These are phyloP conservation scores for Agaricus bisporus DNA, from an alignment of 768 basidiomycete species.

Conservation along the genomic window DNA sequence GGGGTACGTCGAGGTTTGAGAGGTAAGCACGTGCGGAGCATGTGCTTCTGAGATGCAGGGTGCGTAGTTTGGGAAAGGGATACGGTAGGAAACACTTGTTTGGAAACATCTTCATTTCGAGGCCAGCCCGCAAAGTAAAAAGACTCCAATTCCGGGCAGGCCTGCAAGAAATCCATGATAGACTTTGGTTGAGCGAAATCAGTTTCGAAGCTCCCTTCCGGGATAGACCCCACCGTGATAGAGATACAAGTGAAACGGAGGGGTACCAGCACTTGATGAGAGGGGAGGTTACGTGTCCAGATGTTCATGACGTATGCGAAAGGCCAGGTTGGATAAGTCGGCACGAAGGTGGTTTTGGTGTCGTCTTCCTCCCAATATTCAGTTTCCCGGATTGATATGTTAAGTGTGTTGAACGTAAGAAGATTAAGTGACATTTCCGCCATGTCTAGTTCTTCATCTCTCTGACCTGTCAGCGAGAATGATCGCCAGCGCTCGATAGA, in stretches of 20 bases:
- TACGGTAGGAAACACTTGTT: conserved; percentile 32
- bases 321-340: conserved; percentile 23
- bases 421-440: conserved; percentile 20
- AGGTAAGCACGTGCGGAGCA: conserved; percentile 62
- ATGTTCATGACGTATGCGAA: conserved; percentile 39
- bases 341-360: conserved; percentile 26
- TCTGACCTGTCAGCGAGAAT: conserved; percentile 38
- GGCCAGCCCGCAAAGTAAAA: conserved; percentile 53
- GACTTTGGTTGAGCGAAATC: conserved; percentile 38
- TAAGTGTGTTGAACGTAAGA: conserved; percentile 28
- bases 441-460: conserved; percentile 27
- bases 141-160: conserved; percentile 55
- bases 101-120: conserved; percentile 26
- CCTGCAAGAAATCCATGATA: conserved; percentile 54
- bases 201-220: conserved; percentile 35
- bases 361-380: conserved; percentile 26
- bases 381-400: conserved; percentile 27
- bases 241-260: conserved; percentile 52
- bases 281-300: conserved; percentile 44
- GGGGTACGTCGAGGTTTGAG: conserved; percentile 57
- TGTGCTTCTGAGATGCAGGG: conserved; percentile 49
- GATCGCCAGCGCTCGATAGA: conserved; percentile 53
- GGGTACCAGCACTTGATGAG: conserved; percentile 32
- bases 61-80: conserved; percentile 53
- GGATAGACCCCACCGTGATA: conserved; percentile 49